A percentile compares a stretch with the other conserved stretches of the same genome.
Conservation (phyloP, 2,329 filamentous ascomycete species). For the Aspergillus vadensis region DNA sequence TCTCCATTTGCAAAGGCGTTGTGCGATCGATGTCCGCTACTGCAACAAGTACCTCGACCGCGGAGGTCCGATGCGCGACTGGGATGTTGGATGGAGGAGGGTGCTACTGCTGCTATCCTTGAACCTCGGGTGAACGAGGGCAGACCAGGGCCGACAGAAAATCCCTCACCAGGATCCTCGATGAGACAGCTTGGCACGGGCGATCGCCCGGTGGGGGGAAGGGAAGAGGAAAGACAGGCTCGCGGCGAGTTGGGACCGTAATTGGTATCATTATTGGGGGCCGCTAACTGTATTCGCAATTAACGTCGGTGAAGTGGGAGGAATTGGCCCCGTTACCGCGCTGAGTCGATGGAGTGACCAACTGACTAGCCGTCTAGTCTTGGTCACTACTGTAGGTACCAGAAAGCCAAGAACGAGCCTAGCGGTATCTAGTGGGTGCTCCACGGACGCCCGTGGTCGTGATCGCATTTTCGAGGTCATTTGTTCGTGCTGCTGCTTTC, state of each 20-base stretch:
- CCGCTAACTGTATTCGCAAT: slow-evolving; percentile 12
- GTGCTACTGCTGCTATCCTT: background rate
- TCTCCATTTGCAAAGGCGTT: no score
- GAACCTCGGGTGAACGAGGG: slow-evolving; percentile 1
- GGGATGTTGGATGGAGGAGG: background rate
- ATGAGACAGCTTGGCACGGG: slow-evolving; percentile 35
- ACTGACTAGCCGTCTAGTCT: slow-evolving; percentile 10
- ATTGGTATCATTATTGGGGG: slow-evolving; percentile 3
- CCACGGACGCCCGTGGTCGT: background rate
- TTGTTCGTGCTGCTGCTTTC: no score
- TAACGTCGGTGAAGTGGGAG: slow-evolving; percentile 11
- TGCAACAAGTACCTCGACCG: background rate
- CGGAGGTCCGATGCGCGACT: background rate
- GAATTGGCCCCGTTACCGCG: background rate
- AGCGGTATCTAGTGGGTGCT: slow-evolving; percentile 14
- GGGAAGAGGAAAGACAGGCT: background rate
- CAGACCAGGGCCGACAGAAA: slow-evolving; percentile 22
- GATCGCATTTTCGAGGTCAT: background rate
- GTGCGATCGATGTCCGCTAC: background rate
- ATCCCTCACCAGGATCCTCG: slow-evolving; percentile 38
- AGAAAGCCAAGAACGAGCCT: slow-evolving; percentile 20
- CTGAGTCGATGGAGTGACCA: slow-evolving; percentile 17
- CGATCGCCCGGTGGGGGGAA: slow-evolving; percentile 34
- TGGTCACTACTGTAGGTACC: slow-evolving; percentile 40
- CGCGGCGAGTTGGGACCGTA: background rate